Base-by-base conservation (phyloP, 1,284 basidiomycete genomes). In the Apiotrichum gamsii region DNA sequence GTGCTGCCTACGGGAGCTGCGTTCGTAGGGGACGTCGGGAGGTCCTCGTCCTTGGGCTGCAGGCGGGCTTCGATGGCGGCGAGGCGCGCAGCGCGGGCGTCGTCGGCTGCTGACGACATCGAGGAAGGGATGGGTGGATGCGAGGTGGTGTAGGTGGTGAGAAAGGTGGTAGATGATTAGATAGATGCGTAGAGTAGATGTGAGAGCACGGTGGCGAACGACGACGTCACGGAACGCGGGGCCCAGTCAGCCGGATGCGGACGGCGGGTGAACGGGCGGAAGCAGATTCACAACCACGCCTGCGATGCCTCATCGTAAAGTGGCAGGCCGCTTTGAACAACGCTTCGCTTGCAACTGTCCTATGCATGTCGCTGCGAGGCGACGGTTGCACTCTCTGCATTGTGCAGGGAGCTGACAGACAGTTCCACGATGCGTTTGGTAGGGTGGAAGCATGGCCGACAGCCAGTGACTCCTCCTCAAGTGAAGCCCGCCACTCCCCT, bases 51-150 rank as follows among this genome's bases (percentile, higher is more conserved):
- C 4, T 49, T 34, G 2, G 54, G 47, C 11, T 45, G 44, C 8
- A 65, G 49, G 18, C 67, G 56, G 8, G 64, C 65, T 57, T 69
- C 58, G 37, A 61, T 60, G 4, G 67, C 67, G n/a, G 58, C 55
- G 1, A 67, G 57, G 10, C 52, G 52, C 8, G 45, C 42, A 1
- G 43, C 49, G 25, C 53, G 46, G 13, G 40, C 46, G 15, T 49
- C 49, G 34, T 21, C 48, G 16, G 41, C 9, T 15, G 19, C 15
- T n/a, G 31, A 20, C 34, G 39, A 42, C 20, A 32, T 38, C 1
- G 9, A n/a, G n/a, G n/a, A n/a, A n/a, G n/a, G n/a, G 25, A 11
- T 34, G 32, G 25, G 25, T 20, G 23, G 11, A n/a, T 25, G 37
- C 23, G 39, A n/a, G n/a, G n/a, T n/a, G n/a, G n/a, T n/a, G n/a